Base-by-base conservation (phyloP, 2,329 filamentous ascomycete species). In the Cercospora canescens region DNA sequence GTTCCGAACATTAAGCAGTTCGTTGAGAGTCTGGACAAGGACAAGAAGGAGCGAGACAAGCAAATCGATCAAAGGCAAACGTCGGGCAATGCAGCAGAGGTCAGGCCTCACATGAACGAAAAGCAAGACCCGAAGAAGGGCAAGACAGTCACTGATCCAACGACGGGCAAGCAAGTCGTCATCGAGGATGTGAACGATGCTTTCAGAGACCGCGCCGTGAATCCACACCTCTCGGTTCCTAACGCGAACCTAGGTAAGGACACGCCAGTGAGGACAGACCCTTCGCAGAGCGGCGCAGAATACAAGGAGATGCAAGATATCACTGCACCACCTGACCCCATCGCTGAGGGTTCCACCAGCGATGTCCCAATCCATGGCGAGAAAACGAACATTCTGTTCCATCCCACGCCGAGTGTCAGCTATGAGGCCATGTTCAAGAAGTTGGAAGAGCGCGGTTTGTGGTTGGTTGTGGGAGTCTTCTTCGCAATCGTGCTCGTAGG, bases 291-390 rank as follows among this genome's bases (percentile, higher is more conserved):
- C 0, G 87, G 89, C 30, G 86, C 90, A 66, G 91, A 96, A 69
- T 97, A 98, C 79, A 91, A 91, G 69, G 76, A 90, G 64, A 91
- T 89, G 9, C 94, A 97, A 79, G 94, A 98, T 79, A 84, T 96
- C 64, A 96, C 93, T 0, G 92, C 94, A 0, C 94, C 94, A 2
- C 94, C 94, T 1, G 94, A 96, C 71, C 94, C 94, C 0, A 84
- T 97, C 21, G 89, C 89, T 16, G 86, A 89, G 64, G 92, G 93
- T 26, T 88, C 90, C 35, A 98, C 94, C 0, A 94, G 92, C 28
- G 95, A 98, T 79, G 93, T 98, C 1, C 95, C 95, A 3, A 96
- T 98, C 65, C 91, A 94, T 75, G 94, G 94, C 74, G 94, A 98
- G 77, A 97, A 95, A 85, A 98, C 95, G 3, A 97, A 97, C 69